Evolutionary conservation across 2,329 filamentous ascomycete species (phyloP), one percentile per base, ranked within the genome.

Genomic region (Fusarium hostae): DNA sequence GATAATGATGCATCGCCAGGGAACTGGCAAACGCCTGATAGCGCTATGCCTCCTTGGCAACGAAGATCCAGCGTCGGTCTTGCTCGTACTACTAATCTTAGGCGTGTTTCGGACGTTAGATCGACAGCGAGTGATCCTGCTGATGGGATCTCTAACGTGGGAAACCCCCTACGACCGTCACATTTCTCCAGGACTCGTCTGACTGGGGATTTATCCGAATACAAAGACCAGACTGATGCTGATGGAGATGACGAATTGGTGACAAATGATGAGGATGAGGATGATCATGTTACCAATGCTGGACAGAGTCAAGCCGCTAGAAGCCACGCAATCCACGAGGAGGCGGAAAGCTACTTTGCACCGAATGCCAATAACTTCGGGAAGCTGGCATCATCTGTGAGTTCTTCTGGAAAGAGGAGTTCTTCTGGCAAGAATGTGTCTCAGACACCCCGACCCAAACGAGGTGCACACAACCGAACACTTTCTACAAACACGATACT

Each of bases 211-310:
- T 67, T 74, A 26, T 71, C 84, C 79, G 76, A 84, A 28, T 82
- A 85, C 55, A 87, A 86, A 71, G 86, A 88, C 47, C 90, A 94
- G 63, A 94, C 93, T 0, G 94, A 96, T 76, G 93, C 91, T 10
- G 94, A 97, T 78, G 94, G 94, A 1, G 95, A 98, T 76, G 95
- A 97, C 75, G 95, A 98, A 79, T 84, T 95, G n/a, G 87, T 93
- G 16, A 95, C 92, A 6, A 93, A 94, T 61, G 92, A 94, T 61
- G 92, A 95, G 62, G 89, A 90, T 35, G 87, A 91, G 44, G 88
- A 89, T 60, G 86, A 89, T 54, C 84, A 86, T 20, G 81, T 78
- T 18, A 83, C 83, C 72, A 82, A 86, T 72, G 79, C 77, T n/a
- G 78, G 76, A 22, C 78, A 82, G 62, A 79, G 79, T 56, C 72